A percentile compares a stretch with the other conserved stretches of the same genome.
phyloP scores from a whole-genome alignment of 768 basidiomycete species.

The Candolleomyces aberdarensis region DNA sequence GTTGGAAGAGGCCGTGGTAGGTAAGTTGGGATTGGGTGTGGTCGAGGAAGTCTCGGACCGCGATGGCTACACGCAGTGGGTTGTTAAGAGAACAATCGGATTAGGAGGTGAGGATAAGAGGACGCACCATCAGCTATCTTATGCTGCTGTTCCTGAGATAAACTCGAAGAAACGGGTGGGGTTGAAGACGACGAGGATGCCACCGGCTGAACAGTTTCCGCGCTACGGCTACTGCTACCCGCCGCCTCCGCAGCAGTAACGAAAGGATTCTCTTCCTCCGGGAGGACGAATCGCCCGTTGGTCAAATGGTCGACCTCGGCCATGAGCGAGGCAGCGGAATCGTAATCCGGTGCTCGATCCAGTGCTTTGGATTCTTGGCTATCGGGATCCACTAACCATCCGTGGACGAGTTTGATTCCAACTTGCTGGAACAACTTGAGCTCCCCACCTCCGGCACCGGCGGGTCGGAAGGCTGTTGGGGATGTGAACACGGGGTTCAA shows the following conservation, averaged over 20 bases:
- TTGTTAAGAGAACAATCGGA: too few relatives aligned
- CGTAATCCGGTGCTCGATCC: slow-evolving; percentile 59
- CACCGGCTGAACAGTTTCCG: background rate
- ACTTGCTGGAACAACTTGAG: slow-evolving; percentile 83
- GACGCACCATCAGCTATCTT: slow-evolving; percentile 71
- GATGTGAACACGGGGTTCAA: slow-evolving; percentile 82
- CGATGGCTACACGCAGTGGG: slow-evolving; percentile 45
- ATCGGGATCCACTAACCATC: slow-evolving; percentile 80
- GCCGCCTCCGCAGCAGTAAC: too few relatives aligned
- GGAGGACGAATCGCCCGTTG: slow-evolving; percentile 54
- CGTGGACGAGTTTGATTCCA: slow-evolving; percentile 80
- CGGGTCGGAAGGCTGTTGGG: slow-evolving; percentile 62
- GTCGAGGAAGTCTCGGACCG: slow-evolving; percentile 67
- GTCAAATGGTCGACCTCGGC: slow-evolving; percentile 79
- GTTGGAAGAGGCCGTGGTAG: slow-evolving; percentile 81
- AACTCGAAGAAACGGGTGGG: slow-evolving; percentile 20
- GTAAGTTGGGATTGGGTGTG: slow-evolving; percentile 79
- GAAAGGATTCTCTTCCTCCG: slow-evolving; percentile 4
- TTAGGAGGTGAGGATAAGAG: background rate
- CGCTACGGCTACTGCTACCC: too few relatives aligned
- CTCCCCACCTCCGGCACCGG: slow-evolving; percentile 59
- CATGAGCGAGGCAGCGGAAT: slow-evolving; percentile 68
- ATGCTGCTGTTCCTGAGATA: slow-evolving; percentile 50
- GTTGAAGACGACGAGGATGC: background rate
- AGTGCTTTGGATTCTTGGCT: slow-evolving; percentile 58